Evolutionary conservation across 2,329 filamentous ascomycete species (phyloP), one percentile per base, ranked within the genome.

Genomic region (Exophiala alcalophila): DNA sequence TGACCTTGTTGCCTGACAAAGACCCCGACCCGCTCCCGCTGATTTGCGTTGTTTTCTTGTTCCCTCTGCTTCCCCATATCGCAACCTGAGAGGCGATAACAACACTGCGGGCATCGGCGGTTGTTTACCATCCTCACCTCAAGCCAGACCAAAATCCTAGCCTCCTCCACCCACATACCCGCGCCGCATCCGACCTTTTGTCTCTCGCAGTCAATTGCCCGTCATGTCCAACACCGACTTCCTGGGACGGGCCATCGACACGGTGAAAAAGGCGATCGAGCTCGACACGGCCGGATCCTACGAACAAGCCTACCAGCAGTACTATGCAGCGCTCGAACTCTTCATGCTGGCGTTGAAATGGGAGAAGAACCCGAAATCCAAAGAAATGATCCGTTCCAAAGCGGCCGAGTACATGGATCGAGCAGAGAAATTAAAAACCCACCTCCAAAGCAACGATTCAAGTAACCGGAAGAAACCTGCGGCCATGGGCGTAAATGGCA

Each of bases 271-370:
- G 69, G 92, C 92, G 57, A 97, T 98, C 72, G 90, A 95, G 65
- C 83, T 86, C 59, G 92, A 98, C 72, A 94, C 91, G 56, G 85
- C 86, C 31, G 90, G 88, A 64, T 88, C 97, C 64, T 98, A 98
- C 70, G 89, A 96, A 60, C 91, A 94, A 67, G 92, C 92, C 43
- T 97, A 97, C 66, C 86, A 95, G 63, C 77, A 85, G 52, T 98
- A 98, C 78, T 96, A 95, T 73, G 83, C 88, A 57, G 84, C 91
- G 37, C 85, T 98, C 57, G 91, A 98, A 70, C 81, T 97, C 45
- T 98, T 97, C 75, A 95, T 98, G 86, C 85, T 97, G 49, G 92
- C 92, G 23, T 77, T 98, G 48, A 98, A 98, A 75, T 98, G 91
- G 91, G 92, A 98, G 73, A 98, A 97, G 78, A 97, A 96, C 71